Conservation (phyloP, 192 early-diverging fungal species). For the Geranomyces michiganensis region DNA sequence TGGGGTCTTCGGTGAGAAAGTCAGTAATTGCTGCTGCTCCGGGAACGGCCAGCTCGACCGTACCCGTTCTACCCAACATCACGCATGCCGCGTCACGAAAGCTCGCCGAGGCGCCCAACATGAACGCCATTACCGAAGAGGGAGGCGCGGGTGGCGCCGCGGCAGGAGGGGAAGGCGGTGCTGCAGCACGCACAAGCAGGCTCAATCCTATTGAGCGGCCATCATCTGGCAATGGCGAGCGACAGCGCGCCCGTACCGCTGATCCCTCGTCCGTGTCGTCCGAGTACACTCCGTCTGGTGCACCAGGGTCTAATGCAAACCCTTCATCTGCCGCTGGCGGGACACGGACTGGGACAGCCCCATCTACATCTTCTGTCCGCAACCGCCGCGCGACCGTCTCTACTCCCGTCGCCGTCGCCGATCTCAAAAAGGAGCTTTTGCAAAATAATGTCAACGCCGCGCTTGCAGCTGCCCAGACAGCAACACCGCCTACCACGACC, state of each 20-base stretch:
- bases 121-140: conserved; percentile 36
- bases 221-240: conserved; percentile 1
- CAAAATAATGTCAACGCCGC: conserved; percentile 23
- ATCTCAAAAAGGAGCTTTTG: conserved; percentile 38
- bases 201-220: conserved; percentile 31
- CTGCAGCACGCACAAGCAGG: neutral
- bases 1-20: neutral
- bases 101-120: conserved; percentile 29
- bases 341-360: conserved; percentile 3
- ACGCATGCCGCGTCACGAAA: conserved; percentile 27
- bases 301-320: neutral
- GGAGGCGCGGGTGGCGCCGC: conserved; percentile 17
- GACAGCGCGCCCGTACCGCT: conserved; percentile 14
- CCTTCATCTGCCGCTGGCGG: neutral
- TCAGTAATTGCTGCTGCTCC: neutral
- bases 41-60: conserved; percentile 13
- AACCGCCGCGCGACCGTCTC: conserved; percentile 39
- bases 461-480: neutral
- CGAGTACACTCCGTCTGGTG: neutral
- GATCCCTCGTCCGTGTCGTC: neutral
- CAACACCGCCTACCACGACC: neutral
- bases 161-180: neutral
- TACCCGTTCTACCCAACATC: conserved; percentile 40
- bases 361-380: conserved; percentile 1
- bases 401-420: conserved; percentile 39